These are phyloP conservation scores for Eimeria sp. DNA, from an alignment of 169 alveolate species.

Conservation along the genomic window DNA sequence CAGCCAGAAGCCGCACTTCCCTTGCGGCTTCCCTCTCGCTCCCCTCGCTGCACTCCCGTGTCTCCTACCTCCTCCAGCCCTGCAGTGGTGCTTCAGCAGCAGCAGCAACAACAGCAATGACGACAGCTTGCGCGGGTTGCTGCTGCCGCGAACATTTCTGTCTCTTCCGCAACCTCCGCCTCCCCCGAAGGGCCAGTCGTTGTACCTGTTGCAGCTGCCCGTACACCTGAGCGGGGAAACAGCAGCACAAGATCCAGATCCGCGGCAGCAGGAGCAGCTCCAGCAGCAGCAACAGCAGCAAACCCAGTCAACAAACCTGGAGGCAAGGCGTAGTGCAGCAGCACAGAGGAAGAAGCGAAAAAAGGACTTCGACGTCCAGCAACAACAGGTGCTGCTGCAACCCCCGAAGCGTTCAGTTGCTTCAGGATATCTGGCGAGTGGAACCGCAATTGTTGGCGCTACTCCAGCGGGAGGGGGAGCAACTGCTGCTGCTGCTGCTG, in stretches of 20 bases:
- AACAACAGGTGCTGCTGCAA: conserved; percentile 46
- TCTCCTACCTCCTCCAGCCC: conserved; percentile 8
- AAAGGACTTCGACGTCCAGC: conserved; percentile 26
- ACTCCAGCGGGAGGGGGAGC: conserved; percentile 44
- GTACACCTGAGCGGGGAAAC: background rate
- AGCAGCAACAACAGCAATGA: background rate
- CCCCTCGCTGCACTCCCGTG: conserved; percentile 32
- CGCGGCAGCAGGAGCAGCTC: conserved; percentile 11
- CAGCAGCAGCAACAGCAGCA: conserved; percentile 59
- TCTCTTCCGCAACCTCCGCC: conserved; percentile 40
- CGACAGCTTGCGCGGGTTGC: background rate
- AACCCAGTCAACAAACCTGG: background rate
- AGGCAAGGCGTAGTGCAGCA: conserved; percentile 36
- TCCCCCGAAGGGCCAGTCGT: conserved; percentile 5
- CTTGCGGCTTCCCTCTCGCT: conserved; percentile 63
- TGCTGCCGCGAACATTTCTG: conserved; percentile 27
- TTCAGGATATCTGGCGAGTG: background rate
- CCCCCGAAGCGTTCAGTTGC: background rate
- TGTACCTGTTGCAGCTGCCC: conserved; percentile 64
- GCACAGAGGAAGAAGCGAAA: conserved; percentile 10
- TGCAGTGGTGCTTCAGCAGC: conserved; percentile 17
- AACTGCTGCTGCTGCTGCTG: conserved; percentile 41
- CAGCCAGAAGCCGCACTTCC: conserved; percentile 40
- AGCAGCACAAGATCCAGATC: background rate
- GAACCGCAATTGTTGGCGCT: background rate